Evolutionary conservation across 441 rosid genomes (phyloP).

Genomic region (Mallotus japonicus): DNA sequence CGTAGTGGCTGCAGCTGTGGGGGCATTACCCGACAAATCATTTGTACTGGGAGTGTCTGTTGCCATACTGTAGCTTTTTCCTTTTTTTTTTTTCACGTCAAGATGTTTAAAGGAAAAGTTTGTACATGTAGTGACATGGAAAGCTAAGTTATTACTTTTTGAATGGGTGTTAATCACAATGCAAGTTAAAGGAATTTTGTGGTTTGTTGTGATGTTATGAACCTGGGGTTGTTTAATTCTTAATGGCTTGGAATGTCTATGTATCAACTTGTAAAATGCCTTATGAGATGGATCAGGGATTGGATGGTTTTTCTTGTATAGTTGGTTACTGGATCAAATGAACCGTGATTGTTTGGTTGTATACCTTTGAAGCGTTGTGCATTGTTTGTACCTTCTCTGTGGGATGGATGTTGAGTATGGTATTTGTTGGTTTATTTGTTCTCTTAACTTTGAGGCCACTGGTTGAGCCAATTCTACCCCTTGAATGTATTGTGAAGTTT

Average conservation of each 20-base stretch:
- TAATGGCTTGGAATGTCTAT: conserved; percentile 35
- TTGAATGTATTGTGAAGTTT: conserved; percentile 14
- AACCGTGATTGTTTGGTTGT: conserved; percentile 19
- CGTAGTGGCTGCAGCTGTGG: conserved; percentile 53
- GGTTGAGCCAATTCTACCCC: conserved; percentile 23
- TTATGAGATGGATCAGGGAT: conserved; percentile 36
- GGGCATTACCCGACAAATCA: conserved; percentile 41
- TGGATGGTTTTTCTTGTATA: conserved; percentile 32
- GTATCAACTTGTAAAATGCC: conserved; percentile 17
- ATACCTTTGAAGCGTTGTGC: conserved; percentile 4
- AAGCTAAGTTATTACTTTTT: conserved; percentile 32
- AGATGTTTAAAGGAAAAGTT: conserved; percentile 42
- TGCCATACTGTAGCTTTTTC: conserved; percentile 43
- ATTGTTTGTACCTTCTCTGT: neutral
- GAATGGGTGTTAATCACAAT: conserved; percentile 42
- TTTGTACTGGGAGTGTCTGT: conserved; percentile 53
- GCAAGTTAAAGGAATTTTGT: conserved; percentile 34
- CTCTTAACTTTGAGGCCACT: conserved; percentile 15
- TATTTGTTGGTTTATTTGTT: conserved; percentile 16
- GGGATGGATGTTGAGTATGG: conserved; percentile 24
- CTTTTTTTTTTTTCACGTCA: conserved; percentile 30
- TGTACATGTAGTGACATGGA: conserved; percentile 50
- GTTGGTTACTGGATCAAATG: conserved; percentile 28
- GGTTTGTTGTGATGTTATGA: conserved; percentile 31
- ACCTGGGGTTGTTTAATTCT: conserved; percentile 22